These are phyloP conservation scores for Penicillium corylophilum DNA, from an alignment of 2,329 filamentous ascomycete species.

Conservation along the genomic window DNA sequence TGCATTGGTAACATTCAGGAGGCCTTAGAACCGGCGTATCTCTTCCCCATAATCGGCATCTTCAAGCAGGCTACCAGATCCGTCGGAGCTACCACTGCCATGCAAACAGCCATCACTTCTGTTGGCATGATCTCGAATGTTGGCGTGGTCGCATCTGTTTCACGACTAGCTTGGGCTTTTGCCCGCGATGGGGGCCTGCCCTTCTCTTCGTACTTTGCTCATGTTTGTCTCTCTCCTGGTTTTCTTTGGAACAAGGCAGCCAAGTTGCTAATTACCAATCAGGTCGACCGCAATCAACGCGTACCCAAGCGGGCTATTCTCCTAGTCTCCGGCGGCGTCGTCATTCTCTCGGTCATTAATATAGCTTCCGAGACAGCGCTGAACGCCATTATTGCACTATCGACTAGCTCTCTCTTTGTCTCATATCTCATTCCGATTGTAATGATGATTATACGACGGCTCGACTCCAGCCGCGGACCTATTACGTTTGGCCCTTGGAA, in stretches of 20 bases:
- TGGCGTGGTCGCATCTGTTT: slow-evolving; percentile 48
- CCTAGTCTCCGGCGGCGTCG: slow-evolving; percentile 32
- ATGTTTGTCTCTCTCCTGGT: slow-evolving; percentile 8
- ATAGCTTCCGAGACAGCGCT: slow-evolving; percentile 42
- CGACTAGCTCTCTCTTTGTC: slow-evolving; percentile 38
- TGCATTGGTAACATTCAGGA: slow-evolving; percentile 43
- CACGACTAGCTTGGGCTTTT: slow-evolving; percentile 52
- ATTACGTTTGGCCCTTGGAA: slow-evolving; percentile 32
- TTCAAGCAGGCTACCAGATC: slow-evolving; percentile 44
- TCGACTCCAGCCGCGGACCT: slow-evolving; percentile 20
- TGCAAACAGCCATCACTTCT: slow-evolving; percentile 41
- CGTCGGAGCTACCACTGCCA: slow-evolving; percentile 40
- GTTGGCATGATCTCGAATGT: slow-evolving; percentile 43
- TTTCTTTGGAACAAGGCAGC: too few species aligned
- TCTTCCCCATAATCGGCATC: slow-evolving; percentile 47
- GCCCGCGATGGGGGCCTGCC: slow-evolving; percentile 50
- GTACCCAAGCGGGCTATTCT: slow-evolving; percentile 41
- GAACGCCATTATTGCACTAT: slow-evolving; percentile 41
- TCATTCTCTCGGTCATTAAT: slow-evolving; percentile 40
- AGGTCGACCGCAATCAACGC: slow-evolving; percentile 33
- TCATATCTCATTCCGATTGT: slow-evolving; percentile 43
- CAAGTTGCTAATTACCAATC: slow-evolving; percentile 1
- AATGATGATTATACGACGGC: slow-evolving; percentile 34
- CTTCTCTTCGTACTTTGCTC: slow-evolving; percentile 18
- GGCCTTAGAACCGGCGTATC: slow-evolving; percentile 26